Base-by-base conservation (phyloP, 371 early-diverging fungal genomes). In the Neoconidiobolus thromboides region DNA sequence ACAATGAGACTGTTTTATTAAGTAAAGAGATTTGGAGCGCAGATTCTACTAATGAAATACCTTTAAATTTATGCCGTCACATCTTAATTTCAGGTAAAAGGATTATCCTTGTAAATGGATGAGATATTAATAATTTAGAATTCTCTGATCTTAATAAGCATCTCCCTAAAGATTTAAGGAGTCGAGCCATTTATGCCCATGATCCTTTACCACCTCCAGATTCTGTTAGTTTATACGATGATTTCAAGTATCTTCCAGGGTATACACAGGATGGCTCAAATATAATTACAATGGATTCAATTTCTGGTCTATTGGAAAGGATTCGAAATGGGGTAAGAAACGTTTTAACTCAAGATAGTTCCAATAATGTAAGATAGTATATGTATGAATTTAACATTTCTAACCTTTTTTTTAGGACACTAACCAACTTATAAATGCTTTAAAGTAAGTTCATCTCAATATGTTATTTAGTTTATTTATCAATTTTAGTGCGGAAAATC, bases 211-310 rank as follows among this genome's bases (percentile, higher is more conserved):
- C 49, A 49, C 49, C 49, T 14, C 15, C 14, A 36, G 50, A 53
- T 41, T 9, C n/a, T 49, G 48, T 58, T 6, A 43, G 44, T 7
- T 26, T 58, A 7, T 58, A 58, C n/a, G 58, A 58, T 39, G 58
- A 58, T 38, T 58, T 57, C 44, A 41, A 37, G 9, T 3, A 12
- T 7, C 40, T 57, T 10, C 57, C 57, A 5, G 52, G 52, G n/a
- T 51, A 51, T 36, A 38, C 26, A 14, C 52, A 51, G n/a, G 14
- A 26, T 26, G 26, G 26, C 26, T 26, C 26, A 26, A 26, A 26
- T 26, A 26, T 26, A 26, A 26, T 26, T 26, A 26, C 26, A 26
- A 26, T 26, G 26, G 26, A 26, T 26, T 26, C 26, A 26, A 26
- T 26, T 26, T 26, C 26, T 26, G 26, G 26, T 26, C 26, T 26